Conservation (phyloP, 2,329 filamentous ascomycete species). For the Aureobasidium sp. region DNA sequence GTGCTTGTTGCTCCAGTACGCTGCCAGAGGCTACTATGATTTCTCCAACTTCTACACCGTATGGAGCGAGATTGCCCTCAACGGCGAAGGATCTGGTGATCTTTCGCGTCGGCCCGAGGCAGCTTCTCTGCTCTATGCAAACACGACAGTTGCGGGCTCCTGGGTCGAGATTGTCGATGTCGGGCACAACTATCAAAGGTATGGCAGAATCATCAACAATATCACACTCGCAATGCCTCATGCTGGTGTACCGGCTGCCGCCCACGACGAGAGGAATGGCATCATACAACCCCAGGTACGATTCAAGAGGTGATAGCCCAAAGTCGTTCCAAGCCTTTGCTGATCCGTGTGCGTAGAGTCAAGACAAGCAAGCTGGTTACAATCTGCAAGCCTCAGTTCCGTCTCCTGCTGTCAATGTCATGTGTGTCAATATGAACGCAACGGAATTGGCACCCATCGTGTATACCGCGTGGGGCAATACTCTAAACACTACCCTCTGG, state of each 20-base stretch:
- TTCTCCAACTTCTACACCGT: too few species aligned
- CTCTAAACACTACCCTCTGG: background rate
- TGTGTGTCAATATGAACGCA: constrained; percentile 60
- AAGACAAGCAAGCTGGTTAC: constrained; percentile 36
- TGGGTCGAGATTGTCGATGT: background rate
- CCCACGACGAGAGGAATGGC: background rate
- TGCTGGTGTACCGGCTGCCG: background rate
- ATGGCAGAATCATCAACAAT: background rate
- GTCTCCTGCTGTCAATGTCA: constrained; percentile 62
- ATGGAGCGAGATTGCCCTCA: background rate
- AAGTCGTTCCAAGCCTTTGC: too few species aligned
- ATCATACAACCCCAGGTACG: background rate
- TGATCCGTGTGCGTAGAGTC: too few species aligned
- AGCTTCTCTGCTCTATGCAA: background rate
- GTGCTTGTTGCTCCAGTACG: too few species aligned
- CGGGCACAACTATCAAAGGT: background rate
- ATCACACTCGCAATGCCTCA: background rate
- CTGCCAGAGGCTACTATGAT: too few species aligned
- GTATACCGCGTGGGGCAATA: background rate
- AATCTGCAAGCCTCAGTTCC: constrained; percentile 60
- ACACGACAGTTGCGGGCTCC: background rate
- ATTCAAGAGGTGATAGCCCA: too few species aligned
- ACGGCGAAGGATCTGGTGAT: background rate
- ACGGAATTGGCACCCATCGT: constrained; percentile 58
- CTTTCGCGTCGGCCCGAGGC: background rate